Percentiles rank a stretch among this genome's conserved stretches.
These are phyloP conservation scores for Gynostemma pentaphyllum DNA, from an alignment of 306 rosid genomes.

Conservation along the genomic window DNA sequence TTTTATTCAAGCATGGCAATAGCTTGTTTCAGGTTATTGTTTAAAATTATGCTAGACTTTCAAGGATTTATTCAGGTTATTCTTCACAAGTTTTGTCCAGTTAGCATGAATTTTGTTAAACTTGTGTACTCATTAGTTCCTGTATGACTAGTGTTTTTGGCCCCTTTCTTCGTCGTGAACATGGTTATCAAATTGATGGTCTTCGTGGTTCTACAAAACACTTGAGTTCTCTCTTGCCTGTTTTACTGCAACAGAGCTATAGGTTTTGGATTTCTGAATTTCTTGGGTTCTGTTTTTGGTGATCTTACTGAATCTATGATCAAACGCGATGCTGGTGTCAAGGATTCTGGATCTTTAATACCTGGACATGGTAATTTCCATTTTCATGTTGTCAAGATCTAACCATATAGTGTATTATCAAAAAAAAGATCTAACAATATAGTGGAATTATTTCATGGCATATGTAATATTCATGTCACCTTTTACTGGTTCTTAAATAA, in stretches of 20 bases:
- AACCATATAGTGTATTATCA: too few species aligned
- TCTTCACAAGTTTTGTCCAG: neutral
- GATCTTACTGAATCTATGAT: slow-evolving; percentile 99
- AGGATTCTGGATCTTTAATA: slow-evolving; percentile 91
- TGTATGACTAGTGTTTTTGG: neutral
- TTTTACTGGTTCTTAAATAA: neutral
- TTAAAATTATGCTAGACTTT: neutral
- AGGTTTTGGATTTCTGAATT: slow-evolving; percentile 73
- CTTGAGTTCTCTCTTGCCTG: slow-evolving; percentile 4
- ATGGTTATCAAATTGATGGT: neutral
- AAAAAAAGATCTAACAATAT: neutral
- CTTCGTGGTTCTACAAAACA: neutral
- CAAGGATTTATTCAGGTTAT: neutral
- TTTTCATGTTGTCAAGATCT: slow-evolving; percentile 7
- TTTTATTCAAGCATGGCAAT: too few species aligned
- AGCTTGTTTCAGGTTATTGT: too few species aligned
- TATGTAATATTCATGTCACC: neutral
- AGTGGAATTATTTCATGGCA: neutral
- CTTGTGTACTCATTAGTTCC: neutral
- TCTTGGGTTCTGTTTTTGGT: slow-evolving; percentile 79
- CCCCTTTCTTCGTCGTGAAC: neutral
- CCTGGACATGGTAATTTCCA: slow-evolving; percentile 88
- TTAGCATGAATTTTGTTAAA: neutral
- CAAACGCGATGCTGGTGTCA: slow-evolving; percentile 95
- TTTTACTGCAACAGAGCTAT: slow-evolving; percentile 40